phyloP scores from a whole-genome alignment of 192 early-diverging fungal species.

The Coemansia sp. region DNA sequence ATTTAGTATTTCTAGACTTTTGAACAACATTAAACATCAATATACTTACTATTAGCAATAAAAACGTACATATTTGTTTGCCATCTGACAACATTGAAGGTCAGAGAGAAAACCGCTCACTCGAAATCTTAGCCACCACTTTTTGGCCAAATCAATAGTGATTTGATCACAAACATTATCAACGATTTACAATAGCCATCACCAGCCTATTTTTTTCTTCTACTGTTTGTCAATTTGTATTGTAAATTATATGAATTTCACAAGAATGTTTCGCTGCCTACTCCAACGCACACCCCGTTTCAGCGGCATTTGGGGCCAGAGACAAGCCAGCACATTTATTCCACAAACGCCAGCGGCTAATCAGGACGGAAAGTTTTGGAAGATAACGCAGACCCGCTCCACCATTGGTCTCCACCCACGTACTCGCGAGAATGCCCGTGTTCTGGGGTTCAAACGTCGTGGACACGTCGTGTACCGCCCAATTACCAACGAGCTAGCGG shows the following conservation, averaged over 20 bases:
- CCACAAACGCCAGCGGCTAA: constrained; percentile 13
- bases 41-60: neutral
- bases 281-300: neutral
- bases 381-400: constrained; percentile 64
- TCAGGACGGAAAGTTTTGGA: constrained; percentile 51
- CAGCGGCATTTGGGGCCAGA: neutral
- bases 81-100: neutral
- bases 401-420: constrained; percentile 60
- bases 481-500: constrained; percentile 59
- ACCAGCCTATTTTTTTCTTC: neutral
- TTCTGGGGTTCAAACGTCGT: constrained; percentile 59
- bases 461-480: constrained; percentile 62
- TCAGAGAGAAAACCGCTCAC: neutral
- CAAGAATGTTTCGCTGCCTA: constrained; percentile 21
- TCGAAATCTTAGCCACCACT: neutral
- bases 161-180: neutral
- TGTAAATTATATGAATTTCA: neutral
- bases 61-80: no score
- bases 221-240: neutral
- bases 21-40: no score
- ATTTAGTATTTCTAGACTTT: no score
- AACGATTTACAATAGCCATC: neutral
- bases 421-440: constrained; percentile 55
- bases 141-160: neutral
- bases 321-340: constrained; percentile 4